Evolutionary conservation across 768 basidiomycete species (phyloP).

Genomic region (Naematelia encephala): DNA sequence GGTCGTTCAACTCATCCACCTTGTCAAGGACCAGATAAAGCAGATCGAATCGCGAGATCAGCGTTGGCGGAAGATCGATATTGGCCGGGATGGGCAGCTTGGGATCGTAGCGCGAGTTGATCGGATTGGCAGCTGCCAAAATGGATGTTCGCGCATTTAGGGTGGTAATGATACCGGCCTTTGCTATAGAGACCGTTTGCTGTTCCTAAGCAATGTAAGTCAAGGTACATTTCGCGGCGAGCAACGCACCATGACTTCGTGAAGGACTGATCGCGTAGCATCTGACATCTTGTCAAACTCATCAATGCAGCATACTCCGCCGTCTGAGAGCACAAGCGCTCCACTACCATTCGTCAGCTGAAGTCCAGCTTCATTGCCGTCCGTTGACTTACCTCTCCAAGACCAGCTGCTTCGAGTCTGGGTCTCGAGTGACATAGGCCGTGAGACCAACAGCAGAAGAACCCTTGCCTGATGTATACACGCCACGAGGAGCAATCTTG

Average conservation of each 20-base stretch:
- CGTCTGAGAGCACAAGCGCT: constrained; percentile 27
- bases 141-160: constrained; percentile 96
- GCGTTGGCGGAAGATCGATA: constrained; percentile 93
- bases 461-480: constrained; percentile 96
- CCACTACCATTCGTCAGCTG: constrained; percentile 14
- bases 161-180: constrained; percentile 97
- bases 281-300: constrained; percentile 71
- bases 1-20: constrained; percentile 82
- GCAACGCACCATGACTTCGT: constrained; percentile 55
- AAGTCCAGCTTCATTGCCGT: no score
- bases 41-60: constrained; percentile 96
- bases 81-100: constrained; percentile 88
- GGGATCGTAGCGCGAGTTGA: constrained; percentile 91
- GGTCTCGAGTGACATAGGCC: constrained; percentile 96
- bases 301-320: constrained; percentile 72
- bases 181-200: constrained; percentile 98
- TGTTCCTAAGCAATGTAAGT: constrained; percentile 67
- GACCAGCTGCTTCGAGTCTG: constrained; percentile 96
- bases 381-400: constrained; percentile 89
- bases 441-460: constrained; percentile 98
- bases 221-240: background rate
- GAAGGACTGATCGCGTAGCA: constrained; percentile 55
- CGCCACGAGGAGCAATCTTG: constrained; percentile 95
- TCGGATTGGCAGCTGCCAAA: constrained; percentile 94
- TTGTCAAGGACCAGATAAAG: constrained; percentile 93